These are phyloP conservation scores for Citrullus mucosospermus DNA, from an alignment of 306 rosid species.

Conservation along the genomic window DNA sequence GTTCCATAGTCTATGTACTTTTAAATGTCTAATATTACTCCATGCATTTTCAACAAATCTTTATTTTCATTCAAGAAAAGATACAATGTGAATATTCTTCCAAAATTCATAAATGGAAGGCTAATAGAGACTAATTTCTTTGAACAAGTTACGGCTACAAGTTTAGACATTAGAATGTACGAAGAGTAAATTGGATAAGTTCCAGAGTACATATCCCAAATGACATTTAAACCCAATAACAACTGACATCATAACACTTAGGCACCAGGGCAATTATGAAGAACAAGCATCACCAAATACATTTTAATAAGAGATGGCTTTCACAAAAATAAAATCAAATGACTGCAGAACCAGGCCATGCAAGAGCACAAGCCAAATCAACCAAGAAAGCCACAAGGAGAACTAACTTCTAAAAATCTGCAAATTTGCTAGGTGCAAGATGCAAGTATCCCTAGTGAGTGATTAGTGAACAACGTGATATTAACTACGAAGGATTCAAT, in stretches of 20 bases:
- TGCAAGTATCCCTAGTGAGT: neutral
- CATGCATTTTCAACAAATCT: no score
- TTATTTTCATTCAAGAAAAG: no score
- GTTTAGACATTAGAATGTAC: no score
- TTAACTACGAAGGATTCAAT: neutral
- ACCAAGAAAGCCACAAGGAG: neutral
- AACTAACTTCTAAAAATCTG: neutral
- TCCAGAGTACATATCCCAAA: no score
- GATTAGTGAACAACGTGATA: neutral
- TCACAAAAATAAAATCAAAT: neutral
- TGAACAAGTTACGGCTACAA: no score
- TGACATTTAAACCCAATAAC: no score
- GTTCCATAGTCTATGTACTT: no score
- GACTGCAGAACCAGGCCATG: neutral
- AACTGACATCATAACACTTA: neutral
- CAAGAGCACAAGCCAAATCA: neutral
- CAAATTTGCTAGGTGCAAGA: neutral
- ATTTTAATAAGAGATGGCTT: neutral
- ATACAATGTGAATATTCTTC: no score
- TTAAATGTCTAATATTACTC: no score
- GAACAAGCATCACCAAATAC: neutral
- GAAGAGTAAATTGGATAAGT: no score
- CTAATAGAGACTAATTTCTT: no score
- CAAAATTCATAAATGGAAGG: no score
- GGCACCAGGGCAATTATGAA: neutral